Conservation (phyloP, 202 grass and related monocot genomes). For the Brachypodium distachyon region DNA sequence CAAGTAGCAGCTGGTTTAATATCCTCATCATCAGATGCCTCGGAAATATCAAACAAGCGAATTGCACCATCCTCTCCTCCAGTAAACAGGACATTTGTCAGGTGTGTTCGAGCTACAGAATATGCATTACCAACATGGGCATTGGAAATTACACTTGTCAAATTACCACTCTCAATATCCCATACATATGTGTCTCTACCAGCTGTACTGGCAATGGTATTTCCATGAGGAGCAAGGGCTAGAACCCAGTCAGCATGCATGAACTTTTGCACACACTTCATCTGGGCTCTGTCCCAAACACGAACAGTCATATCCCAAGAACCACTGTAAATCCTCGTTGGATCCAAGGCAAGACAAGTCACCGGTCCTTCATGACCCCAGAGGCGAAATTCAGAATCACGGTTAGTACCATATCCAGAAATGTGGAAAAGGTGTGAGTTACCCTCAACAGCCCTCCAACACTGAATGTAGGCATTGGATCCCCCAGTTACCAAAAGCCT, state of each 20-base stretch:
- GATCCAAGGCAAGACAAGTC: conserved; percentile 83
- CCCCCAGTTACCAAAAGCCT: conserved; percentile 71
- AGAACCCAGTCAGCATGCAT: conserved; percentile 88
- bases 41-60: conserved; percentile 44
- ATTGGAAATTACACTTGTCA: conserved; percentile 50
- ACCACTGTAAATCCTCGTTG: conserved; percentile 74
- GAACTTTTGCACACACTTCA: conserved; percentile 73
- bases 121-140: conserved; percentile 64
- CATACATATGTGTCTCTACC: conserved; percentile 76
- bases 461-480: conserved; percentile 82
- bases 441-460: conserved; percentile 71
- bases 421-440: conserved; percentile 51
- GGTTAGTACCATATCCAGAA: conserved; percentile 23
- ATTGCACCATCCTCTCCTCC: conserved; percentile 88
- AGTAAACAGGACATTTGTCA: conserved; percentile 63
- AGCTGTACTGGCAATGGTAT: conserved; percentile 70
- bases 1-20: conserved; percentile 71
- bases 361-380: conserved; percentile 97
- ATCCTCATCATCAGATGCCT: conserved; percentile 37
- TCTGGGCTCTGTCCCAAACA: conserved; percentile 67
- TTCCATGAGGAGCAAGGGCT: conserved; percentile 53
- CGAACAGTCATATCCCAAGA: conserved; percentile 93
- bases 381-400: conserved; percentile 56
- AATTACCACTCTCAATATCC: conserved; percentile 45
- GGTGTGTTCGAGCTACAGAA: conserved; percentile 58